Base-by-base conservation (phyloP, 2,329 filamentous ascomycete genomes). In the Sporothrix luriei region DNA sequence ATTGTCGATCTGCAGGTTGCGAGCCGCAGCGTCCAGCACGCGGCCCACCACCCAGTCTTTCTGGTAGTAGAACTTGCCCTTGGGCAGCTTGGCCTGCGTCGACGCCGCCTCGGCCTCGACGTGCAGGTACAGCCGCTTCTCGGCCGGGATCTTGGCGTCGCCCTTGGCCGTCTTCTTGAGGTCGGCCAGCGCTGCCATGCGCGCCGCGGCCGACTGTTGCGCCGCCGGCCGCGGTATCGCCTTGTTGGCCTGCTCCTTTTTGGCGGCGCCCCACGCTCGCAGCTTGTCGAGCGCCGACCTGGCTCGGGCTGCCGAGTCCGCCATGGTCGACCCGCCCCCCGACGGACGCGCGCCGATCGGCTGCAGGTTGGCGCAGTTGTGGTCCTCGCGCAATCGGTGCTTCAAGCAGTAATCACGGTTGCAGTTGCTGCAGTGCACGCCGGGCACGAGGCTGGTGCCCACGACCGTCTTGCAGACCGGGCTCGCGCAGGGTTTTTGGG, bases 31-130 rank as follows among this genome's bases (percentile, higher is more conserved):
- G 77, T 97, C 93, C 68, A 97, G 80, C 24, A 95, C 84, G 62
- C 93, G 83, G 0, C 95, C 95, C 0, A 98, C 87, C n/a, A 91
- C 94, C 93, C 93, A 98, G 70, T 97, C 91, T 74, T 86, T 85
- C 71, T 87, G 90, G 78, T 91, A 96, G 78, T 89, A 96, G 79
- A 94, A 93, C 71, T 91, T 88, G 9, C 91, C 91, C 76, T 88
- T 91, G 4, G 94, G 93, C 55, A 91, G 88, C 78, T 97, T 97
- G 7, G 91, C 88, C 67, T 88, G 91, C 1, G 93, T 90, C 0
- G 93, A 96, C 75, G 92, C 91, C 11, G 92, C 91, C 76, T 94
- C 93, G 0, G 94, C 95, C 78, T 98, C 94, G 21, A 97, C 92
- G 77, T 91, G 90, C 0, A 99, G 77, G 77, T 98, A 98, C 1